Percentiles rank a stretch among this genome's conserved stretches.
Conservation (phyloP, 164 flowering plant genomes). For the Stephania japonica region DNA sequence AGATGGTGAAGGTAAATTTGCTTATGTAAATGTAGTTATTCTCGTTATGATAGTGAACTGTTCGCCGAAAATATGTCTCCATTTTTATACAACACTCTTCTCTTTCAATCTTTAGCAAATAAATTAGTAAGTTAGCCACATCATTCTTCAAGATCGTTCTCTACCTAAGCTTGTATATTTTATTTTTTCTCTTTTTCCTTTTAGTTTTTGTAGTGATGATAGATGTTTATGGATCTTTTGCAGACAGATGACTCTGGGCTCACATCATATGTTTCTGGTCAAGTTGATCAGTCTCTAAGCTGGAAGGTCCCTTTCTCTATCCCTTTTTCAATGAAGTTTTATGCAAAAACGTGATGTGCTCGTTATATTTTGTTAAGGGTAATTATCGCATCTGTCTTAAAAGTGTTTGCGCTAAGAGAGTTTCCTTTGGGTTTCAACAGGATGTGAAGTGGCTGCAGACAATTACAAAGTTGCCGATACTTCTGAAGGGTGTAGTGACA, state of each 20-base stretch:
- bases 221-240: conserved; percentile 6
- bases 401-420: not conserved
- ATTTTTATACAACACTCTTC: not conserved
- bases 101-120: too few relatives aligned
- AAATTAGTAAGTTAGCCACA: too few relatives aligned
- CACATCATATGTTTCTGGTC: conserved; percentile 68
- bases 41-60: not conserved
- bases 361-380: not conserved
- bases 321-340: not conserved
- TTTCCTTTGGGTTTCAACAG: conserved; percentile 31
- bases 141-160: not conserved
- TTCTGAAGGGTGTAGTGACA: conserved; percentile 92
- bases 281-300: conserved; percentile 59
- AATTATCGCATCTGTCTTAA: not conserved
- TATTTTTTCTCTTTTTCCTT: not conserved
- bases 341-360: not conserved
- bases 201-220: not conserved
- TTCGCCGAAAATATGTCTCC: not conserved
- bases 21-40: too few relatives aligned
- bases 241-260: conserved; percentile 75
- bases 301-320: conserved; percentile 48
- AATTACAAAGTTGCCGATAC: conserved; percentile 79
- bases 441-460: conserved; percentile 95
- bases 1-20: conserved; percentile 45
- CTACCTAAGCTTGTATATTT: not conserved